Percentiles rank a stretch among this genome's conserved stretches.
Conservation (phyloP, 768 basidiomycete genomes). For the Podaxis pistillaris region DNA sequence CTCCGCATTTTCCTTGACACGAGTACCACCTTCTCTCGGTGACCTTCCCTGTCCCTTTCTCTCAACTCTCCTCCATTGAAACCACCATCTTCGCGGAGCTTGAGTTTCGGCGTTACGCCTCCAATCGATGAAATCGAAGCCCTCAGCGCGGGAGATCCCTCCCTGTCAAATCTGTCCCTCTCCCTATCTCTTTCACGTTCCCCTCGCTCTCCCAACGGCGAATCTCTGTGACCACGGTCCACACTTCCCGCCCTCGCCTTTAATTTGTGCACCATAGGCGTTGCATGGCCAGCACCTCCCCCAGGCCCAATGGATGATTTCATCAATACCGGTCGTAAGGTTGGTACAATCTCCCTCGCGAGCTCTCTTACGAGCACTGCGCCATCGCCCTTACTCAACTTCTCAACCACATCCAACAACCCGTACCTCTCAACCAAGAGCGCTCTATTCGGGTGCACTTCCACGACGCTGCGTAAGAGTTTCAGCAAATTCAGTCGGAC, state of each 20-base stretch:
- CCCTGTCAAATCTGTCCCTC: conserved; percentile 5
- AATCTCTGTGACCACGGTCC: not conserved
- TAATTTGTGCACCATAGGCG: conserved; percentile 10
- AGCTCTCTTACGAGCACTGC: conserved; percentile 90
- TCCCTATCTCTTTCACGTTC: not conserved
- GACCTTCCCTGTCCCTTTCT: conserved; percentile 3
- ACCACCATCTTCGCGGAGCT: conserved; percentile 6
- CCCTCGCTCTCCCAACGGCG: not conserved
- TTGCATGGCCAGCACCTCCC: not conserved
- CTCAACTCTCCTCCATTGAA: conserved; percentile 2
- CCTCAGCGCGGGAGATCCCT: conserved; percentile 8
- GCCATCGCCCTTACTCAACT: conserved; percentile 71
- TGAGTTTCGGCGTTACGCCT: conserved; percentile 4
- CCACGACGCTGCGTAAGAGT: conserved; percentile 82
- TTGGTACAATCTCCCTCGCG: conserved; percentile 81
- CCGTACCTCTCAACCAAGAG: conserved; percentile 82
- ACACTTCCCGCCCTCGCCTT: conserved; percentile 15
- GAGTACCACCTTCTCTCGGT: conserved; percentile 10
- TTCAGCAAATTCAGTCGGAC: conserved; percentile 88
- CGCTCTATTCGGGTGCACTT: conserved; percentile 83
- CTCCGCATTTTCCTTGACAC: conserved; percentile 18
- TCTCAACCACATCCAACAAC: conserved; percentile 75
- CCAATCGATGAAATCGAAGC: conserved; percentile 1
- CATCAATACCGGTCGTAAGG: conserved; percentile 66
- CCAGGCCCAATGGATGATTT: conserved; percentile 1